phyloP scores from a whole-genome alignment of 768 basidiomycete genomes.

The Suillus luteus region DNA sequence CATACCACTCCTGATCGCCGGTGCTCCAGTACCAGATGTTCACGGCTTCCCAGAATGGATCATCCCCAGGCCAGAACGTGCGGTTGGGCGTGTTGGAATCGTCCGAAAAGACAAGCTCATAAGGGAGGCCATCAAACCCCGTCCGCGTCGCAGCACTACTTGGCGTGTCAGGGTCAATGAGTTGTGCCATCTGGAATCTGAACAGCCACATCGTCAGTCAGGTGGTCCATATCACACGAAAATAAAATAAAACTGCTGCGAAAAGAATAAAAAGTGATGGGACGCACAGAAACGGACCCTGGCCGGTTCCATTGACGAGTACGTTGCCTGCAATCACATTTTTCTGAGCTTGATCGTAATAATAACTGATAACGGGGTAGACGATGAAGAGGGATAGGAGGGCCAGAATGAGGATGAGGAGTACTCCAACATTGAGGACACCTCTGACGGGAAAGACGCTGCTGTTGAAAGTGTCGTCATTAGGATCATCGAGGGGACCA shows the following conservation, averaged over 20 bases:
- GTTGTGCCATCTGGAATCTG: slow-evolving; percentile 48
- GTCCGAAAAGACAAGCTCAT: slow-evolving; percentile 67
- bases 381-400: slow-evolving; percentile 78
- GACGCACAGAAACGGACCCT: slow-evolving; percentile 55
- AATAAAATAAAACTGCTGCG: slow-evolving; percentile 1
- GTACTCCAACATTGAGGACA: slow-evolving; percentile 67
- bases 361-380: slow-evolving; percentile 73
- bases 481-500: slow-evolving; percentile 71
- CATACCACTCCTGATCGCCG: slow-evolving; percentile 75
- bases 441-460: slow-evolving; percentile 45
- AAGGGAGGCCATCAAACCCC: slow-evolving; percentile 72
- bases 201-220: neutral
- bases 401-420: slow-evolving; percentile 59
- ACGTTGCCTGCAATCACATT: slow-evolving; percentile 62
- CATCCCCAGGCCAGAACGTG: slow-evolving; percentile 59
- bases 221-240: slow-evolving; percentile 15
- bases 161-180: slow-evolving; percentile 78
- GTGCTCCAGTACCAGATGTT: slow-evolving; percentile 77
- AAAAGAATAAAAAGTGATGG: slow-evolving; percentile 10
- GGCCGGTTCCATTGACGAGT: slow-evolving; percentile 67
- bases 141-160: slow-evolving; percentile 53
- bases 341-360: slow-evolving; percentile 40
- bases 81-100: slow-evolving; percentile 61
- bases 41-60: slow-evolving; percentile 71
- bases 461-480: slow-evolving; percentile 31